A percentile compares a stretch with the other conserved stretches of the same genome.
Evolutionary conservation across 2,329 filamentous ascomycete genomes (phyloP).

Genomic region (Simplicillium sp.): DNA sequence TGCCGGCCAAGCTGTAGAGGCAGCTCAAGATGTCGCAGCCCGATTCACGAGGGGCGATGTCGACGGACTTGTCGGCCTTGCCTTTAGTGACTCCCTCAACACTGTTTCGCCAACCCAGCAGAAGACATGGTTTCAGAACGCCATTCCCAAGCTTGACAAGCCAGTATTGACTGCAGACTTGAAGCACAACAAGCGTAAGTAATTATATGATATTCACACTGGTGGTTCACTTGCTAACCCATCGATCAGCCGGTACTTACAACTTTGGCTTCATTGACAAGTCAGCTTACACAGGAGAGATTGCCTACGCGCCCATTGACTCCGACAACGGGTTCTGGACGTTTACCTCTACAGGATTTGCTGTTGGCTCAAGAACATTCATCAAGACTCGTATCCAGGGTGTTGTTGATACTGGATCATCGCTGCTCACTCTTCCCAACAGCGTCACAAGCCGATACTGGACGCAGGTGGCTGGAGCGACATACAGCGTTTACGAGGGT

Average conservation of each 20-base stretch:
- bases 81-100: slow-evolving; percentile 51
- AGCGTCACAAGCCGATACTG: slow-evolving; percentile 41
- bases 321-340: slow-evolving; percentile 58
- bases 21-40: slow-evolving; percentile 48
- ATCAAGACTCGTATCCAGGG: slow-evolving; percentile 32
- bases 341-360: slow-evolving; percentile 40
- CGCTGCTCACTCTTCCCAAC: slow-evolving; percentile 50
- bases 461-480: slow-evolving; percentile 32
- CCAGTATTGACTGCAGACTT: slow-evolving; percentile 64
- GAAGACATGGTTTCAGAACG: slow-evolving; percentile 68
- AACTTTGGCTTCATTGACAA: slow-evolving; percentile 61
- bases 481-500: slow-evolving; percentile 25
- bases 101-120: slow-evolving; percentile 52
- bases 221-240: too few species aligned
- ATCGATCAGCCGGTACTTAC: slow-evolving; percentile 50
- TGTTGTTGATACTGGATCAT: slow-evolving; percentile 52
- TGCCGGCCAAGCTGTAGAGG: slow-evolving; percentile 53
- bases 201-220: too few species aligned
- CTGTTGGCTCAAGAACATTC: slow-evolving; percentile 38
- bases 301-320: slow-evolving; percentile 54
- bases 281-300: slow-evolving; percentile 48
- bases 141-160: slow-evolving; percentile 47
- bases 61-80: slow-evolving; percentile 62
- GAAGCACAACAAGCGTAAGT: too few species aligned
- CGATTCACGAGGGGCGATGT: slow-evolving; percentile 48